These are phyloP conservation scores for Phytopythium sindhum DNA, from an alignment of 352 stramenopile genomes.

Conservation along the genomic window DNA sequence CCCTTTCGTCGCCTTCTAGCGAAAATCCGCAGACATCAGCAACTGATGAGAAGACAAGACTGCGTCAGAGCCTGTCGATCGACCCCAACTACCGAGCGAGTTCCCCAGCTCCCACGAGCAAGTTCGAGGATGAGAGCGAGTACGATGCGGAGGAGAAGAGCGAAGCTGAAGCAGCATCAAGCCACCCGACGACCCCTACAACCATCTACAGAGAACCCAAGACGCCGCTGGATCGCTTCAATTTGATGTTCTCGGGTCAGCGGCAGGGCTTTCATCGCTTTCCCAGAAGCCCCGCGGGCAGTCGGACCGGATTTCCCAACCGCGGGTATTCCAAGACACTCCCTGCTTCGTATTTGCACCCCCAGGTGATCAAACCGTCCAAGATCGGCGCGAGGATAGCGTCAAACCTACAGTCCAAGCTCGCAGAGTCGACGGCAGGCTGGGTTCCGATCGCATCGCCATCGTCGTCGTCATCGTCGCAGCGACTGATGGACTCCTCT, in stretches of 20 bases:
- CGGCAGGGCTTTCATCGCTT: constrained; percentile 31
- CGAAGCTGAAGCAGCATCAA: not conserved
- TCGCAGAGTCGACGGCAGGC: not conserved
- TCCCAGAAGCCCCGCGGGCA: constrained; percentile 17
- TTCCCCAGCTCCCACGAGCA: not conserved
- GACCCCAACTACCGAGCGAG: not conserved
- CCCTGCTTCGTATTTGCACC: not conserved
- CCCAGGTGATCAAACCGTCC: not conserved
- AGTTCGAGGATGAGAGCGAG: not conserved
- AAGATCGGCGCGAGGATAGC: constrained; percentile 1
- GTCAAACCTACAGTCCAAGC: not conserved
- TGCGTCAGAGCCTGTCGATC: constrained; percentile 2
- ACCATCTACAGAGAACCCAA: constrained; percentile 7
- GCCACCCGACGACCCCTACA: not conserved
- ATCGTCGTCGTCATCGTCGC: not conserved
- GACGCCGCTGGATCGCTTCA: constrained; percentile 28
- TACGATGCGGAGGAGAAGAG: not conserved
- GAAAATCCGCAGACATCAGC: not conserved
- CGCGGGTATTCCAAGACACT: constrained; percentile 2
- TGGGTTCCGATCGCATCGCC: constrained; percentile 2
- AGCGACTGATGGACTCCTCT: not conserved
- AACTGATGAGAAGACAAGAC: not conserved
- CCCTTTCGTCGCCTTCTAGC: not conserved
- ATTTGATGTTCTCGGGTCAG: constrained; percentile 28
- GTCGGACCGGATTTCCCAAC: not conserved